Conservation (phyloP, 2,329 filamentous ascomycete genomes). For the Colletotrichum zoysiae region DNA sequence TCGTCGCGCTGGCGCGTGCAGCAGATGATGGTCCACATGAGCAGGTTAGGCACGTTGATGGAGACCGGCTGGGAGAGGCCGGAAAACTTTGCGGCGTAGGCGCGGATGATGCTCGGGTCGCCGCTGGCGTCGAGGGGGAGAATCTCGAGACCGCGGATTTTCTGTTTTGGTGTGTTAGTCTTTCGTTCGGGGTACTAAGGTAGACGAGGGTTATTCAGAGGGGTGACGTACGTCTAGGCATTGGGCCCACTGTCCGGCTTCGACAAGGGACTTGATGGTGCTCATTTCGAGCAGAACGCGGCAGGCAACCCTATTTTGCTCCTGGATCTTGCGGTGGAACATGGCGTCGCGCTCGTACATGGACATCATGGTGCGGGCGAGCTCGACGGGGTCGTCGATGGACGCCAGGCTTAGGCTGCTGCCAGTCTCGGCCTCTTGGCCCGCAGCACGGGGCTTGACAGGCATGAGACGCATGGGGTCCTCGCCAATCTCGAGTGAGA, state of each 20-base stretch:
- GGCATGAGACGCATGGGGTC: constrained; percentile 83
- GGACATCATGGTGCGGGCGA: constrained; percentile 71
- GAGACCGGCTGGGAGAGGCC: constrained; percentile 83
- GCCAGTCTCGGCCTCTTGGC: constrained; percentile 55
- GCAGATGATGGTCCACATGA: constrained; percentile 93
- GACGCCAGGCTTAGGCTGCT: constrained; percentile 72
- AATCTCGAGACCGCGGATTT: constrained; percentile 80
- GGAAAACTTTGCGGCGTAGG: constrained; percentile 84
- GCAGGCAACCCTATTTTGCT: constrained; percentile 69
- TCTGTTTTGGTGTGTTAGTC: constrained; percentile 57
- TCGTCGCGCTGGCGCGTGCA: constrained; percentile 83
- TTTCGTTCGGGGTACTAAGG: neutral
- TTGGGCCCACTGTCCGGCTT: constrained; percentile 67
- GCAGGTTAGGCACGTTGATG: constrained; percentile 88
- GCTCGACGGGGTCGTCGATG: constrained; percentile 71
- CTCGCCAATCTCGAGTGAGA: constrained; percentile 87
- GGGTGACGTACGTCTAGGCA: constrained; percentile 67
- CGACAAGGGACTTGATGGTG: constrained; percentile 69
- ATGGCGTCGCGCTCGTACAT: constrained; percentile 73
- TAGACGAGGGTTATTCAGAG: neutral
- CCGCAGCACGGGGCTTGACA: constrained; percentile 76
- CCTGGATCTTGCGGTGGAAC: constrained; percentile 70
- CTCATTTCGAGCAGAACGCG: constrained; percentile 71
- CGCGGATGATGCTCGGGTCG: constrained; percentile 83
- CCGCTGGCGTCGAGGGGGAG: constrained; percentile 82